Conservation (phyloP, 345 rosid genomes). For the Eucalyptus polyanthemos region DNA sequence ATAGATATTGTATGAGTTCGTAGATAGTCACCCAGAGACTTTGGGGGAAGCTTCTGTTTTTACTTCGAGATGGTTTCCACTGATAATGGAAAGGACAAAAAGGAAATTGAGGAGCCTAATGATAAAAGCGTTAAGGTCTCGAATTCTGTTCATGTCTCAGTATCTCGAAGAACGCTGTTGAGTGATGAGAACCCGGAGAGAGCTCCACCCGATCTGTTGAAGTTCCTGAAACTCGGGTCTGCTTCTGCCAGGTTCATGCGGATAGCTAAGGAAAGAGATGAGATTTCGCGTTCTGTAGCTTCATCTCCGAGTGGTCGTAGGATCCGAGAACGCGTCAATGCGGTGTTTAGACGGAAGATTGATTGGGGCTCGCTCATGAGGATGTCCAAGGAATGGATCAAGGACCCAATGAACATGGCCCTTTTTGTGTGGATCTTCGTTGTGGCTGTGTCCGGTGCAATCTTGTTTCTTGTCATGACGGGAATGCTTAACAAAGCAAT, state of each 20-base stretch:
- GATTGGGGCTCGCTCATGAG: slow-evolving; percentile 46
- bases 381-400: slow-evolving; percentile 66
- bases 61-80: slow-evolving; percentile 23
- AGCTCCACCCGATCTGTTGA: slow-evolving; percentile 17
- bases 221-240: slow-evolving; percentile 48
- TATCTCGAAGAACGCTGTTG: slow-evolving; percentile 34
- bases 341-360: slow-evolving; percentile 42
- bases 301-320: slow-evolving; percentile 25
- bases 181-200: slow-evolving; percentile 10
- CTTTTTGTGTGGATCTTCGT: slow-evolving; percentile 55
- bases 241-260: slow-evolving; percentile 59
- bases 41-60: not conserved
- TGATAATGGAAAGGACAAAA: slow-evolving; percentile 18
- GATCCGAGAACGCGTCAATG: slow-evolving; percentile 46
- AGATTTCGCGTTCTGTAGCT: slow-evolving; percentile 46
- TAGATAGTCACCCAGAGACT: not conserved
- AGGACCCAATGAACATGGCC: slow-evolving; percentile 76
- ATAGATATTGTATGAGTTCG: not conserved
- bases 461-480: slow-evolving; percentile 91
- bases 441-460: slow-evolving; percentile 88
- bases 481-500: slow-evolving; percentile 75
- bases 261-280: slow-evolving; percentile 56
- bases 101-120: slow-evolving; percentile 32
- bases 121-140: slow-evolving; percentile 2
- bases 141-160: slow-evolving; percentile 22